Percentiles rank a stretch among this genome's conserved stretches.
These are phyloP conservation scores for Blastomyces parvus DNA, from an alignment of 2,329 filamentous ascomycete genomes.

Conservation along the genomic window DNA sequence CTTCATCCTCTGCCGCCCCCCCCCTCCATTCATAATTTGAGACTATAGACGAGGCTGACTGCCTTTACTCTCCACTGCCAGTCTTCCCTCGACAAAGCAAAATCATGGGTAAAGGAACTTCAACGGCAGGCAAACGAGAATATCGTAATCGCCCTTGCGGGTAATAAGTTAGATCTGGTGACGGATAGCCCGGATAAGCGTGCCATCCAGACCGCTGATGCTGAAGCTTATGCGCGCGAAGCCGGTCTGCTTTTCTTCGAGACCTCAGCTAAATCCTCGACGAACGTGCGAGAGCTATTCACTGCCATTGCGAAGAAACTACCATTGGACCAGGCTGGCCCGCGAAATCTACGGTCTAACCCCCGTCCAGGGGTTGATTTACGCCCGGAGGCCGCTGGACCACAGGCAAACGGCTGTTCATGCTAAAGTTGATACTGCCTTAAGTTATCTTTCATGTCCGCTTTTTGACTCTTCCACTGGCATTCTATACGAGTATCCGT, in stretches of 20 bases:
- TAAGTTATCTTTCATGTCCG: neutral
- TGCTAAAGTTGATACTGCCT: conserved; percentile 40
- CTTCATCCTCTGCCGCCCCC: conserved; percentile 4
- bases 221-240: conserved; percentile 89
- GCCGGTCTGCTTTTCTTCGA: conserved; percentile 95
- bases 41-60: conserved; percentile 1
- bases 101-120: conserved; percentile 97
- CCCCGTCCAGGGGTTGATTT: conserved; percentile 58
- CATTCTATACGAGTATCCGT: neutral
- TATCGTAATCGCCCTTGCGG: conserved; percentile 95
- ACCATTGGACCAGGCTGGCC: conserved; percentile 90
- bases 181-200: conserved; percentile 92
- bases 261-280: conserved; percentile 92
- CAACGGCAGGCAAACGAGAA: conserved; percentile 99
- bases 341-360: conserved; percentile 65
- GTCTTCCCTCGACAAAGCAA: conserved; percentile 97
- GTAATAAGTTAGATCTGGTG: conserved; percentile 95
- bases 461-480: neutral
- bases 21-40: neutral
- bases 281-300: conserved; percentile 93
- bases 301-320: conserved; percentile 97
- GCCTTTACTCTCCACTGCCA: conserved; percentile 51
- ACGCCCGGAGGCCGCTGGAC: conserved; percentile 51
- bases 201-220: conserved; percentile 78
- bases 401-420: conserved; percentile 53